A percentile compares a stretch with the other conserved stretches of the same genome.
These are phyloP conservation scores for Dendryphion nanum DNA, from an alignment of 2,329 filamentous ascomycete genomes.

Conservation along the genomic window DNA sequence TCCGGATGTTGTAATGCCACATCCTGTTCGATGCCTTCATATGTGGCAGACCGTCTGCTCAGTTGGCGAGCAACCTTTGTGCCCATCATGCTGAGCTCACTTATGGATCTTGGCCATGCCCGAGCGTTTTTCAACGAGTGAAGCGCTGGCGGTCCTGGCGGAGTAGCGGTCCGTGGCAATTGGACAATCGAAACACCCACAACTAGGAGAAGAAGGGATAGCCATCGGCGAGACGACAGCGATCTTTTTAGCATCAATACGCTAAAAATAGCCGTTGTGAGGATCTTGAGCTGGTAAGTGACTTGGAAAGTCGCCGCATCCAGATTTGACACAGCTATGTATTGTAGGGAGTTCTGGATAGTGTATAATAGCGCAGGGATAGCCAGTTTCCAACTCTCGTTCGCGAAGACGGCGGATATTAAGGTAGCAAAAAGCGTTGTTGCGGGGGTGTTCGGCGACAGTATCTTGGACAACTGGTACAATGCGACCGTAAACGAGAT, in stretches of 20 bases:
- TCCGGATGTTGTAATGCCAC: slow-evolving; percentile 50
- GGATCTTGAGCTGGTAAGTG: slow-evolving; percentile 90
- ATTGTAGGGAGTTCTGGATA: slow-evolving; percentile 89
- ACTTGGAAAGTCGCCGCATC: slow-evolving; percentile 93
- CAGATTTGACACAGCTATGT: slow-evolving; percentile 85
- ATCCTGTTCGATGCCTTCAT: slow-evolving; percentile 78
- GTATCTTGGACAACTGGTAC: slow-evolving; percentile 77
- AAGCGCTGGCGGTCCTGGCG: slow-evolving; percentile 42
- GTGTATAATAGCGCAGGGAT: slow-evolving; percentile 88
- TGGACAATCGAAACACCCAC: slow-evolving; percentile 83
- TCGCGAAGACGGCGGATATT: slow-evolving; percentile 76
- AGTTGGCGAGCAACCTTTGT: slow-evolving; percentile 52
- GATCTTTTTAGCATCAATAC: slow-evolving; percentile 71
- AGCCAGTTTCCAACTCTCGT: slow-evolving; percentile 92
- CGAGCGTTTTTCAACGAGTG: slow-evolving; percentile 61
- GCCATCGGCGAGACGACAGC: slow-evolving; percentile 73
- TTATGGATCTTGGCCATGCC: slow-evolving; percentile 75
- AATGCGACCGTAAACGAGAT: slow-evolving; percentile 84
- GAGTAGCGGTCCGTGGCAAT: slow-evolving; percentile 61
- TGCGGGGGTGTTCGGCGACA: slow-evolving; percentile 75
- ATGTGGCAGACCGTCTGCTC: slow-evolving; percentile 71
- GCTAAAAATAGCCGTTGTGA: slow-evolving; percentile 85
- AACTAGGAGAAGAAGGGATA: slow-evolving; percentile 75
- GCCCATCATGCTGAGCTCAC: slow-evolving; percentile 62
- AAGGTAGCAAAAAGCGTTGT: slow-evolving; percentile 79